These are phyloP conservation scores for Penicillium sp. DNA, from an alignment of 2,329 filamentous ascomycete genomes.

Conservation along the genomic window DNA sequence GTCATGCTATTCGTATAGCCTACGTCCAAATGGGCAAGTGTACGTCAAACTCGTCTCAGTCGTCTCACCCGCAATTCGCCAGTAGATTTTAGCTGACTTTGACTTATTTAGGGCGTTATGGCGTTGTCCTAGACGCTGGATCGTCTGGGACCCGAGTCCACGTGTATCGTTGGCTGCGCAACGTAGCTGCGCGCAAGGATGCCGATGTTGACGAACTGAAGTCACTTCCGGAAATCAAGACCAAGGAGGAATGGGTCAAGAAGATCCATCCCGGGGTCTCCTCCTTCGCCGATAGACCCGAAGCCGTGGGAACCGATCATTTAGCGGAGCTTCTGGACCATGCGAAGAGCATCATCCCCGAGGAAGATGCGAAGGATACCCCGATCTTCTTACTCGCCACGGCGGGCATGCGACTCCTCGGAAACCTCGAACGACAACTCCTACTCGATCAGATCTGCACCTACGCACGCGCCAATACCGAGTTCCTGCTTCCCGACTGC, in stretches of 20 bases:
- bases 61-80: not conserved
- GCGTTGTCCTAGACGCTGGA: constrained; percentile 94
- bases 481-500: constrained; percentile 88
- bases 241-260: constrained; percentile 83
- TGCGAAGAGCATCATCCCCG: constrained; percentile 74
- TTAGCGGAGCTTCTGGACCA: constrained; percentile 76
- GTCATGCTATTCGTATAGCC: constrained; percentile 33
- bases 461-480: constrained; percentile 72
- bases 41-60: constrained; percentile 18
- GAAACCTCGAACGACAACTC: constrained; percentile 66
- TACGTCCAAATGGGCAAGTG: constrained; percentile 44
- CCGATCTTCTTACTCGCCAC: constrained; percentile 95
- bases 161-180: constrained; percentile 90
- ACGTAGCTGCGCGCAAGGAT: constrained; percentile 62
- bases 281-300: constrained; percentile 75
- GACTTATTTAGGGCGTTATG: constrained; percentile 62
- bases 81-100: constrained; percentile 4
- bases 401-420: constrained; percentile 86
- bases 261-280: constrained; percentile 94
- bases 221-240: constrained; percentile 74
- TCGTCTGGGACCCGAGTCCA: constrained; percentile 95
- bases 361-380: constrained; percentile 73
- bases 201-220: constrained; percentile 60
- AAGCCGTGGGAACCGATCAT: constrained; percentile 76
- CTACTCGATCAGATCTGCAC: constrained; percentile 77